Evolutionary conservation across 495 filamentous ascomycete genomes (phyloP).

Genomic region (Hypoxylon perforatum): DNA sequence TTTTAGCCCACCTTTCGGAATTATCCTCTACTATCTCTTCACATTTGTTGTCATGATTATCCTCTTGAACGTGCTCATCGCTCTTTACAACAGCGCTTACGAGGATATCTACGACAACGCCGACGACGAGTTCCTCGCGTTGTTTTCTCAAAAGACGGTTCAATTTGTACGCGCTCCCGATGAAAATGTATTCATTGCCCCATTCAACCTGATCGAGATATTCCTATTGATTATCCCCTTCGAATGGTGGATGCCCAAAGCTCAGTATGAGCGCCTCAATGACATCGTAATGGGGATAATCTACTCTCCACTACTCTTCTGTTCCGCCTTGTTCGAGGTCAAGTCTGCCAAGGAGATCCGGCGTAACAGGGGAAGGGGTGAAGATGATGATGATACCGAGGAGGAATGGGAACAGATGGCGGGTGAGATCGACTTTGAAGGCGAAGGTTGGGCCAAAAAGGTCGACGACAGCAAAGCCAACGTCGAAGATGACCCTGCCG

Average conservation of each 20-base stretch:
- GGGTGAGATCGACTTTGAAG: conserved; percentile 77
- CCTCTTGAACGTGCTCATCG: conserved; percentile 92
- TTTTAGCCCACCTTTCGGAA: conserved; percentile 79
- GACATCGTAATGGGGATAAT: conserved; percentile 86
- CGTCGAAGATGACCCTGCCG: conserved; percentile 75
- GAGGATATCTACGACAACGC: conserved; percentile 95
- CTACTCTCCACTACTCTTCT: conserved; percentile 84
- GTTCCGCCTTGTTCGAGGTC: conserved; percentile 81
- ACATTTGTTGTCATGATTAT: conserved; percentile 97
- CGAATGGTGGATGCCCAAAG: conserved; percentile 90
- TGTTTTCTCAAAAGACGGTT: conserved; percentile 91
- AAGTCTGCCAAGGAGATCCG: conserved; percentile 73
- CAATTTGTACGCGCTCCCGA: conserved; percentile 96
- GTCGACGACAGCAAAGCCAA: conserved; percentile 80
- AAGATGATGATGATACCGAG: conserved; percentile 86
- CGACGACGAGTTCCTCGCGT: conserved; percentile 91
- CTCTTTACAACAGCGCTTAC: conserved; percentile 96
- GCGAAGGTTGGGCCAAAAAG: conserved; percentile 81
- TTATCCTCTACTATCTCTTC: conserved; percentile 94
- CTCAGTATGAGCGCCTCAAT: conserved; percentile 80
- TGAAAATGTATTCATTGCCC: conserved; percentile 96
- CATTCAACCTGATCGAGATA: conserved; percentile 94
- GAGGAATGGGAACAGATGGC: conserved; percentile 94
- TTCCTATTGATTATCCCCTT: conserved; percentile 81
- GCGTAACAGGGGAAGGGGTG: conserved; percentile 78